Conservation (phyloP, 106 monocot species). For the Acanthochlamys bracteata region DNA sequence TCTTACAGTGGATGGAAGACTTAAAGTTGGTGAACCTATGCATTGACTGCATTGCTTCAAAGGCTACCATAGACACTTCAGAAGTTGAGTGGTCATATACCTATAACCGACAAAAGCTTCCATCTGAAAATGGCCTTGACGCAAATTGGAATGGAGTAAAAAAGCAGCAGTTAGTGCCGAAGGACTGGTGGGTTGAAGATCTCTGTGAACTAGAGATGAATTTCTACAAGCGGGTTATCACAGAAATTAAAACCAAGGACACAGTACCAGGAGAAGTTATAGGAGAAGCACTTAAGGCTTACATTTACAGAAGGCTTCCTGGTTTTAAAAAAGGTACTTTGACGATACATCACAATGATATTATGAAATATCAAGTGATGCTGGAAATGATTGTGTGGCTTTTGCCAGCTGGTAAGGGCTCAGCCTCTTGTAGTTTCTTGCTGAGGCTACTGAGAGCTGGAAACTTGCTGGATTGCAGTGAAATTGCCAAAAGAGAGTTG, state of each 20-base stretch:
- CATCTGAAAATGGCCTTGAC: slow-evolving; percentile 40
- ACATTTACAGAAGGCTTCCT: slow-evolving; percentile 45
- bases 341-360: slow-evolving; percentile 26
- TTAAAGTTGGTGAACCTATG: slow-evolving; percentile 62
- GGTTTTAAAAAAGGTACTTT: slow-evolving; percentile 30
- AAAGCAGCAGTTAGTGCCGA: slow-evolving; percentile 57
- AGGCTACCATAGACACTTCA: slow-evolving; percentile 53
- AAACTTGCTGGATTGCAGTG: slow-evolving; percentile 38
- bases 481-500: slow-evolving; percentile 45
- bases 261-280: slow-evolving; percentile 41
- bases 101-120: slow-evolving; percentile 67
- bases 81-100: slow-evolving; percentile 92
- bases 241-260: slow-evolving; percentile 48
- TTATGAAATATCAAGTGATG: slow-evolving; percentile 24
- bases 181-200: slow-evolving; percentile 97
- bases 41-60: slow-evolving; percentile 73
- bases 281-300: slow-evolving; percentile 84
- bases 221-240: slow-evolving; percentile 52
- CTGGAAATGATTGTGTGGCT: slow-evolving; percentile 57
- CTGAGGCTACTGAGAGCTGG: slow-evolving; percentile 58
- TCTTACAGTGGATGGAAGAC: slow-evolving; percentile 64
- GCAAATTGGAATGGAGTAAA: slow-evolving; percentile 58
- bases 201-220: slow-evolving; percentile 71
- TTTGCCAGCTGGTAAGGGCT: slow-evolving; percentile 53
- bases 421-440: slow-evolving; percentile 64